Evolutionary conservation across 2,329 filamentous ascomycete species (phyloP).

Genomic region (Chaetomium sp.): DNA sequence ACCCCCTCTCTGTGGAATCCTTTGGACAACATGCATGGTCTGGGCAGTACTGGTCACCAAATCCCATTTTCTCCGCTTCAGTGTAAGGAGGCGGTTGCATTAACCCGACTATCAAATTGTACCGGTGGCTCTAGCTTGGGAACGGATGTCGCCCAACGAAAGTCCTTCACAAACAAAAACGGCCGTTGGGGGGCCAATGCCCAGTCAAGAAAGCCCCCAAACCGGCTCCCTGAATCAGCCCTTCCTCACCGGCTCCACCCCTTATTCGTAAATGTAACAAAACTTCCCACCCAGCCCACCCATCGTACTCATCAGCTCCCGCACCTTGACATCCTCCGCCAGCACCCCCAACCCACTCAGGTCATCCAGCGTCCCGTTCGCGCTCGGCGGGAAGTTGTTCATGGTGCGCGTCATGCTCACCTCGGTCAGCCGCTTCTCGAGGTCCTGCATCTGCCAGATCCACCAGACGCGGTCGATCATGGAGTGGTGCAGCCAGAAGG

Average conservation of each 20-base stretch:
- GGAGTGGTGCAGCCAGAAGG: conserved; percentile 31
- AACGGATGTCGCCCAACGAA: too few species aligned
- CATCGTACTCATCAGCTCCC: conserved; percentile 36
- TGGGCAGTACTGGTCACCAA: too few species aligned
- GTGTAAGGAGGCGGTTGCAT: too few species aligned
- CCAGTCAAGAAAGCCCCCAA: neutral
- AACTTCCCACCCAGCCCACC: conserved; percentile 35
- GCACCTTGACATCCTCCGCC: conserved; percentile 28
- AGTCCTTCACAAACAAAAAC: neutral
- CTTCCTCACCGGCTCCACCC: neutral
- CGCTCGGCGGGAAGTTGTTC: conserved; percentile 32
- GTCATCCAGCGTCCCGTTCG: conserved; percentile 36
- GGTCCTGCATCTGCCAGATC: conserved; percentile 34
- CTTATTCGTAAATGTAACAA: conserved; percentile 34
- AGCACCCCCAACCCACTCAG: conserved; percentile 33
- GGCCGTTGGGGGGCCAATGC: neutral
- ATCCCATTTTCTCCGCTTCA: too few species aligned
- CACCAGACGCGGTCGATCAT: conserved; percentile 34
- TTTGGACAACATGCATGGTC: too few species aligned
- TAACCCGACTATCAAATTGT: too few species aligned
- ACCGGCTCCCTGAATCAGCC: neutral
- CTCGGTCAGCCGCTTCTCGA: conserved; percentile 29
- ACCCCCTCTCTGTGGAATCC: too few species aligned
- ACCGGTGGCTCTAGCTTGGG: too few species aligned
- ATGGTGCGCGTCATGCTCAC: conserved; percentile 36